Percentiles rank a stretch among this genome's conserved stretches.
These are phyloP conservation scores for Claviceps cyperi DNA, from an alignment of 2,329 filamentous ascomycete genomes.

Conservation along the genomic window DNA sequence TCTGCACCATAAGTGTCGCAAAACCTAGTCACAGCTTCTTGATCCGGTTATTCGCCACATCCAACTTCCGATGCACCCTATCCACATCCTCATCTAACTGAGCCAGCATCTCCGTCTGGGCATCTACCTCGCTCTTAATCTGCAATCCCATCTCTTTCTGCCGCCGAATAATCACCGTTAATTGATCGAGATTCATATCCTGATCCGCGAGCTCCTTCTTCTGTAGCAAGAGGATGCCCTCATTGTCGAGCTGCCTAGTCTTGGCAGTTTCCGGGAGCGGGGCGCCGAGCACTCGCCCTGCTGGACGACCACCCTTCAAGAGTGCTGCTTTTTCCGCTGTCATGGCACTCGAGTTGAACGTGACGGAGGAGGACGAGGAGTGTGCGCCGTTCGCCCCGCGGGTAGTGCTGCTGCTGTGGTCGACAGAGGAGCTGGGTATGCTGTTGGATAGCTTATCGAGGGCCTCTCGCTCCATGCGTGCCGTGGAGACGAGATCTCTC, in stretches of 20 bases:
- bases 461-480: constrained; percentile 60
- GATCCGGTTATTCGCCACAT: constrained; percentile 58
- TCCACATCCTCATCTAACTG: constrained; percentile 52
- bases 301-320: constrained; percentile 22
- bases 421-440: constrained; percentile 17
- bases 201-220: constrained; percentile 60
- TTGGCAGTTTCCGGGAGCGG: constrained; percentile 61
- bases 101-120: constrained; percentile 57
- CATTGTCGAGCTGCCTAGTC: constrained; percentile 64
- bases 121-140: constrained; percentile 59
- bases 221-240: constrained; percentile 60
- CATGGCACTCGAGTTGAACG: constrained; percentile 17
- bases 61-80: constrained; percentile 52
- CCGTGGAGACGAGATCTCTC: constrained; percentile 53
- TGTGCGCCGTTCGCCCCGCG: constrained; percentile 22
- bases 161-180: constrained; percentile 53
- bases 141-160: constrained; percentile 66
- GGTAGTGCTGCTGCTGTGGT: constrained; percentile 21
- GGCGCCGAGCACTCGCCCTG: constrained; percentile 56
- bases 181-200: constrained; percentile 54
- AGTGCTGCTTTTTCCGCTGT: constrained; percentile 32
- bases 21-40: constrained; percentile 43
- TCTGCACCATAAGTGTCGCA: constrained; percentile 12
- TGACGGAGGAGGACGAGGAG: not conserved
- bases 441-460: constrained; percentile 58